Conservation (phyloP, 306 rosid genomes). For the Biancaea sappan region DNA sequence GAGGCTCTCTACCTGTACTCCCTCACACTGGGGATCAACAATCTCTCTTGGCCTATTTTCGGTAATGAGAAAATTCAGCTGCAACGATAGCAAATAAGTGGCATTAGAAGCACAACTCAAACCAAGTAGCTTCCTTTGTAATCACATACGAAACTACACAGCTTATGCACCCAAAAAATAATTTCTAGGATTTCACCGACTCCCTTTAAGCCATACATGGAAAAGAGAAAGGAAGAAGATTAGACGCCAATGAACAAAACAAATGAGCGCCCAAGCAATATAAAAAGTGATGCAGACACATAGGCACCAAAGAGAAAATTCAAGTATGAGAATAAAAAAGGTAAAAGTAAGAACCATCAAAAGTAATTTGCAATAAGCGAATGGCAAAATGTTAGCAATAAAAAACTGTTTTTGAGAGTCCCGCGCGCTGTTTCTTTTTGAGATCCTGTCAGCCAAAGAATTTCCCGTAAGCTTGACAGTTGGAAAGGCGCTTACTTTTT, state of each 20-base stretch:
- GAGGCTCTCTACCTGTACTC: conserved; percentile 85
- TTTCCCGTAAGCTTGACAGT: no score
- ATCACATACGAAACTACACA: conserved; percentile 5
- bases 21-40: conserved; percentile 78
- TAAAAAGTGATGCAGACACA: background rate
- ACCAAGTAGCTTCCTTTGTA: conserved; percentile 7
- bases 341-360: background rate
- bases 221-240: background rate
- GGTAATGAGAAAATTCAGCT: conserved; percentile 86
- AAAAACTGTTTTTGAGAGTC: no score
- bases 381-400: background rate
- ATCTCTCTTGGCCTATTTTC: conserved; percentile 87
- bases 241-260: background rate
- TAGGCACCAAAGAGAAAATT: background rate
- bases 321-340: background rate
- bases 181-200: conserved; percentile 8
- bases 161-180: conserved; percentile 30
- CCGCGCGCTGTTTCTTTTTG: no score
- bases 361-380: background rate
- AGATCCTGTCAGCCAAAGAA: no score
- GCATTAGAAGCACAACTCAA: conserved; percentile 38
- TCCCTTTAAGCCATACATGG: background rate
- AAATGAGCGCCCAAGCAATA: background rate
- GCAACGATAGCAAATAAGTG: conserved; percentile 35
- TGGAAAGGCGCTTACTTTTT: no score